Percentiles rank a stretch among this genome's conserved stretches.
Evolutionary conservation across 1,284 basidiomycete species (phyloP).

Genomic region (Caloboletus inedulis): DNA sequence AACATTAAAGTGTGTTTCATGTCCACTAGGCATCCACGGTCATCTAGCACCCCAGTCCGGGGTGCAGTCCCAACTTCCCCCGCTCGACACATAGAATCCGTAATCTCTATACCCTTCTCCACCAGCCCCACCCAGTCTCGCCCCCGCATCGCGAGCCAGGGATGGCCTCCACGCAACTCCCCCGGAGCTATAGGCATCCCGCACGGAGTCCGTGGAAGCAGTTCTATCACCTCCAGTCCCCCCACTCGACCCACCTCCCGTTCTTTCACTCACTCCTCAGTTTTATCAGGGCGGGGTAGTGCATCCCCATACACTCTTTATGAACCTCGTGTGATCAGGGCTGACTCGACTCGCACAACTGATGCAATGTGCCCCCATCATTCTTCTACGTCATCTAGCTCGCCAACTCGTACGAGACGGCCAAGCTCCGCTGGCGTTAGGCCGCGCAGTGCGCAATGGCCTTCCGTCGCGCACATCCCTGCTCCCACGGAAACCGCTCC

Average conservation of each 20-base stretch:
- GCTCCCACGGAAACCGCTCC: constrained; percentile 26
- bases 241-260: constrained; percentile 40
- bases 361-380: constrained; percentile 37
- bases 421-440: constrained; percentile 40
- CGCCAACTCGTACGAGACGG: constrained; percentile 45
- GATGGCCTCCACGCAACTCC: constrained; percentile 30
- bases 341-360: constrained; percentile 38
- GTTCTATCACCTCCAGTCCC: constrained; percentile 35
- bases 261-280: constrained; percentile 31
- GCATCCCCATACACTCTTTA: constrained; percentile 37
- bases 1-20: constrained; percentile 30
- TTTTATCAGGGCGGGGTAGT: constrained; percentile 23
- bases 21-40: constrained; percentile 52
- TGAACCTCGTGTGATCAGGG: constrained; percentile 66
- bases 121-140: constrained; percentile 36
- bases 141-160: constrained; percentile 35
- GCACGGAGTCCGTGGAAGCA: constrained; percentile 35
- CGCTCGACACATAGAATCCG: constrained; percentile 56
- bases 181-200: constrained; percentile 33
- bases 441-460: constrained; percentile 33
- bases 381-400: constrained; percentile 34
- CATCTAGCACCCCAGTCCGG: constrained; percentile 61
- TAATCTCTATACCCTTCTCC: constrained; percentile 57
- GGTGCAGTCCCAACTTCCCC: constrained; percentile 43
- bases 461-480: constrained; percentile 19